These are phyloP conservation scores for Trichosporon faecale DNA, from an alignment of 1,284 basidiomycete species.

Conservation along the genomic window DNA sequence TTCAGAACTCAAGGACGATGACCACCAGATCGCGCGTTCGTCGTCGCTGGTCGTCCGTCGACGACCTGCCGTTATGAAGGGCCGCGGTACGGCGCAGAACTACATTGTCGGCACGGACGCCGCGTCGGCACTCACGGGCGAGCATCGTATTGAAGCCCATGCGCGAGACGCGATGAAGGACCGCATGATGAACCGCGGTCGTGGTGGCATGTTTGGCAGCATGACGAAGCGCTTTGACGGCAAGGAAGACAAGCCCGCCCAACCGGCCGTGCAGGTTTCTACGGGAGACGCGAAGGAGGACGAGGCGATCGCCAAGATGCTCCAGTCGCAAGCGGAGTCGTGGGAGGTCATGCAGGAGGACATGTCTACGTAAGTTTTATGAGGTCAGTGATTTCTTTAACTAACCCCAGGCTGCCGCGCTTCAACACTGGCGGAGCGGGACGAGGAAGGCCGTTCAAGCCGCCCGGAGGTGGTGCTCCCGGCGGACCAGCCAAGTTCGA, in stretches of 20 bases:
- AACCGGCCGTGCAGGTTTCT: slow-evolving; percentile 36
- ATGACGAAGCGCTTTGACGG: slow-evolving; percentile 90
- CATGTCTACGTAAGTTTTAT: slow-evolving; percentile 48
- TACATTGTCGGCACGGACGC: slow-evolving; percentile 65
- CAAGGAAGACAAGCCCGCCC: slow-evolving; percentile 56
- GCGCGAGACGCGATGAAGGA: slow-evolving; percentile 46
- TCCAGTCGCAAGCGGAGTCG: slow-evolving; percentile 46
- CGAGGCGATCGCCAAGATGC: slow-evolving; percentile 48
- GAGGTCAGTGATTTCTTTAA: no score
- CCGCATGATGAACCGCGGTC: slow-evolving; percentile 35
- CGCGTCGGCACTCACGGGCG: slow-evolving; percentile 41
- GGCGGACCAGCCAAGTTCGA: slow-evolving; percentile 37
- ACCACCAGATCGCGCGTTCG: slow-evolving; percentile 85
- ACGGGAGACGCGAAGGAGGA: slow-evolving; percentile 51
- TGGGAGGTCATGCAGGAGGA: slow-evolving; percentile 52
- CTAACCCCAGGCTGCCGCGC: slow-evolving; percentile 21
- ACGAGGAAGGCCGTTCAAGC: slow-evolving; percentile 24
- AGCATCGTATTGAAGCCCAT: slow-evolving; percentile 49
- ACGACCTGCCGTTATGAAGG: slow-evolving; percentile 70
- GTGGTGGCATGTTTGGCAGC: slow-evolving; percentile 42
- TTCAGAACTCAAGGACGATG: slow-evolving; percentile 88
- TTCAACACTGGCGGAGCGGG: slow-evolving; percentile 21
- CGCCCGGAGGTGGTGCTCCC: slow-evolving; percentile 37
- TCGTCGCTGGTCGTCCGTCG: slow-evolving; percentile 91
- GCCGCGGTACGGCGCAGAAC: slow-evolving; percentile 86